A percentile compares a stretch with the other conserved stretches of the same genome.
phyloP scores from a whole-genome alignment of 2,329 filamentous ascomycete genomes.

The Hortaea werneckii region DNA sequence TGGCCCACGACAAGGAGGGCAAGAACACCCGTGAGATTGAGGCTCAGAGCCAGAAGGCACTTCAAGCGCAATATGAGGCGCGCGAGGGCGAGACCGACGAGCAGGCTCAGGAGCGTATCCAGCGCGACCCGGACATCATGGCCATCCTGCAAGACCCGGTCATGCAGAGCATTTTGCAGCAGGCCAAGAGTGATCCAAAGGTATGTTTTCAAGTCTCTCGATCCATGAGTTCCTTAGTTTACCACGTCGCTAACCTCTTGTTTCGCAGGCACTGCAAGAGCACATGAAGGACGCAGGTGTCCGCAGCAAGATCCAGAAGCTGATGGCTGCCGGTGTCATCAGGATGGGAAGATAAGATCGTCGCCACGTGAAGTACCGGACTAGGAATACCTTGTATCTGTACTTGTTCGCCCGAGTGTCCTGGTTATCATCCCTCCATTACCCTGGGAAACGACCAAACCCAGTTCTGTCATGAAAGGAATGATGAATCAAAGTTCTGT shows the following conservation, averaged over 20 bases:
- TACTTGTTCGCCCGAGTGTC: no score
- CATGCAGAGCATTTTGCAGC: conserved; percentile 94
- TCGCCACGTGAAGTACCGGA: no score
- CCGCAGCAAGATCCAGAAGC: conserved; percentile 81
- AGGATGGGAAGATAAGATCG: conserved; percentile 16
- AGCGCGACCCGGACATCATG: conserved; percentile 61
- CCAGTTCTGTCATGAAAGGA: no score
- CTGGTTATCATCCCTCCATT: no score
- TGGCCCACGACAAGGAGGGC: conserved; percentile 63
- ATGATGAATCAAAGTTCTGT: no score
- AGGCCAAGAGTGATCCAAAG: conserved; percentile 60
- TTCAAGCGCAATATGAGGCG: conserved; percentile 78
- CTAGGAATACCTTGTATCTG: no score
- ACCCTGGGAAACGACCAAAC: no score
- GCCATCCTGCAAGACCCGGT: conserved; percentile 86
- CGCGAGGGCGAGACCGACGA: conserved; percentile 86
- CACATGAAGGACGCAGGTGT: conserved; percentile 93
- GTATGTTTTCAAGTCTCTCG: no score
- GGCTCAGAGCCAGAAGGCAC: conserved; percentile 84
- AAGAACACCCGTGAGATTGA: conserved; percentile 89
- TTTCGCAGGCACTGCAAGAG: conserved; percentile 85
- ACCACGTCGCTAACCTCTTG: background rate
- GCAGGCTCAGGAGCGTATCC: conserved; percentile 83
- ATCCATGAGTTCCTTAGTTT: no score
- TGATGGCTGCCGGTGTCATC: conserved; percentile 87